Conservation (phyloP, 208 protist genomes). For the Borovskyia barvae region DNA sequence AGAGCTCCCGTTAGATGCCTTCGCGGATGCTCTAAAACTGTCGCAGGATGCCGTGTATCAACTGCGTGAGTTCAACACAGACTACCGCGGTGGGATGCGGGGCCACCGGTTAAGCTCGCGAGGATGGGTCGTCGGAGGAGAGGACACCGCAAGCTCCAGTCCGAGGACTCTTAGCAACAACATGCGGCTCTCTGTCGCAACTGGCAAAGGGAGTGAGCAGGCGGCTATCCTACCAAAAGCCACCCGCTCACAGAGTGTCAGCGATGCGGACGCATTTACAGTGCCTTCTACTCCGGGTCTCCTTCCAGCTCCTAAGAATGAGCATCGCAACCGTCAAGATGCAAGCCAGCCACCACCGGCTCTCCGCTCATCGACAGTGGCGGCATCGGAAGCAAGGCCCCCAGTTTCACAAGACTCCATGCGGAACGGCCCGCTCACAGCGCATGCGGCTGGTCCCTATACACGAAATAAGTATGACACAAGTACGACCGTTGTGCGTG, state of each 20-base stretch:
- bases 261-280: constrained; percentile 11
- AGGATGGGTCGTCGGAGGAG: constrained; percentile 21
- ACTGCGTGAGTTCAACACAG: constrained; percentile 51
- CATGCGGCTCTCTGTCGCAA: constrained; percentile 5
- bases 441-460: too few relatives aligned
- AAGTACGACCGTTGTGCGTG: too few relatives aligned
- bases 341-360: too few relatives aligned
- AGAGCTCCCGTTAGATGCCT: constrained; percentile 24
- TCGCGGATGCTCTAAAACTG: constrained; percentile 38
- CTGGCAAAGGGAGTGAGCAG: too few relatives aligned
- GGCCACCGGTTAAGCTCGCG: constrained; percentile 8
- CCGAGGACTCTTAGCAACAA: constrained; percentile 59
- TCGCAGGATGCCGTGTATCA: constrained; percentile 51
- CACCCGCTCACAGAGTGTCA: not conserved
- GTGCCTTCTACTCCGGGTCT: constrained; percentile 15
- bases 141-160: not conserved
- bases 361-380: too few relatives aligned
- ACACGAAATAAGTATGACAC: too few relatives aligned
- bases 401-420: too few relatives aligned
- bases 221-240: too few relatives aligned
- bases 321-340: too few relatives aligned
- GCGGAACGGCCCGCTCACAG: too few relatives aligned
- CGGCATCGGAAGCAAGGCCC: too few relatives aligned
- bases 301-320: too few relatives aligned
- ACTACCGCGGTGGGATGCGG: constrained; percentile 46